Evolutionary conservation across 768 basidiomycete genomes (phyloP).

Genomic region (Termitomyces sp.): DNA sequence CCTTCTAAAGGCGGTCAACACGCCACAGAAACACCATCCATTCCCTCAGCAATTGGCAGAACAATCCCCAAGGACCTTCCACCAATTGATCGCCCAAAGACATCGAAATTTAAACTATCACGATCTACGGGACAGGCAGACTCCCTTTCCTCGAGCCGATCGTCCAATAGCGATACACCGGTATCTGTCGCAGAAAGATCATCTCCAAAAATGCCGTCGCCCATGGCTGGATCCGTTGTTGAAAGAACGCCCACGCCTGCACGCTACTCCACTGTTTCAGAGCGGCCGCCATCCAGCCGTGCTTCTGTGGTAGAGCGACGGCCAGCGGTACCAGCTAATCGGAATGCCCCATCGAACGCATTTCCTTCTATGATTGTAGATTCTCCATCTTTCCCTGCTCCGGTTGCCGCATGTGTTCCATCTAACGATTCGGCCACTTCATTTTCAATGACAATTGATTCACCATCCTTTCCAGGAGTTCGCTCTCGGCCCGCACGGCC

Average conservation of each 20-base stretch:
- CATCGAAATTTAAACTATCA: slow-evolving; percentile 51
- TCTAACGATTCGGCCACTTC: slow-evolving; percentile 1
- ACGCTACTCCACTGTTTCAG: slow-evolving; percentile 12
- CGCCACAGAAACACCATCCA: not conserved
- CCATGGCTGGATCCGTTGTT: slow-evolving; percentile 10
- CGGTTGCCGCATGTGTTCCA: slow-evolving; percentile 10
- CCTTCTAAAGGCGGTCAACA: slow-evolving; percentile 4
- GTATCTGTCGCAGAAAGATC: slow-evolving; percentile 29
- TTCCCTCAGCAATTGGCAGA: slow-evolving; percentile 8
- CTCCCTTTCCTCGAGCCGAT: slow-evolving; percentile 8
- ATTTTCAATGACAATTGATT: slow-evolving; percentile 17
- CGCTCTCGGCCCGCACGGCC: slow-evolving; percentile 11
- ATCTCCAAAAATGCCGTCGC: slow-evolving; percentile 30
- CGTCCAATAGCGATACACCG: slow-evolving; percentile 22
- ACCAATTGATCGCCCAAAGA: slow-evolving; percentile 36
- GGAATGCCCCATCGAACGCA: slow-evolving; percentile 11
- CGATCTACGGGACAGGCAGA: slow-evolving; percentile 29
- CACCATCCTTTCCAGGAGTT: slow-evolving; percentile 17
- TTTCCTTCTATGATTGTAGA: slow-evolving; percentile 34
- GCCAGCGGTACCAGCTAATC: not conserved
- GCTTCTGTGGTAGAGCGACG: slow-evolving; percentile 9
- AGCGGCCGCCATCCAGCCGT: slow-evolving; percentile 26
- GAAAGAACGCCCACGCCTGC: slow-evolving; percentile 32
- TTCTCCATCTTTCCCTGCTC: slow-evolving; percentile 37
- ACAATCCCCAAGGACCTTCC: slow-evolving; percentile 19